Base-by-base conservation (phyloP, 345 rosid species). In the Eucalyptus tenuipes region DNA sequence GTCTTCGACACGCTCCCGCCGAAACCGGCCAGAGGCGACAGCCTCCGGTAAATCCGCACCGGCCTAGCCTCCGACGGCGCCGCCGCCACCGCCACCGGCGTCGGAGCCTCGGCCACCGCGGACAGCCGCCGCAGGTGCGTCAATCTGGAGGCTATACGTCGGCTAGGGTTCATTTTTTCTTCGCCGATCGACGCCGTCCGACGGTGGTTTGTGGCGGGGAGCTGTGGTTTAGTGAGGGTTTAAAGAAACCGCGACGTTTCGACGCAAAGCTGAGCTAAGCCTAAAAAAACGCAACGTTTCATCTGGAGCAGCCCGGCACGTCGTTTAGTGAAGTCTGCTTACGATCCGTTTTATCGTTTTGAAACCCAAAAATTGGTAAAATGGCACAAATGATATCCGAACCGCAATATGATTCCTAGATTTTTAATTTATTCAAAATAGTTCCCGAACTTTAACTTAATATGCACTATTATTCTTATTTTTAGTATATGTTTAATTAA, bases 1-100 rank as follows among this genome's bases (percentile, higher is more conserved):
- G 94, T 92, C 91, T 88, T 88, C 22, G 92, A 89, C 66, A 95
- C 96, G 84, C 90, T 93, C 16, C 93, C 96, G 49, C 94, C 95
- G 14, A 88, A 92, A 49, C 90, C 90, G 25, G 92, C 92, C 50
- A 95, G 90, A 29, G 88, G 92, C 86, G 96, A 95, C 86, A 97
- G 88, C 93, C 92, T 93, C 89, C 64, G 89, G 90, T 95, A 96
- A 7, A 89, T 22, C 45, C 49, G 45, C 86, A 64, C 75, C 79
- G 88, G 87, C 57, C 55, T 85, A 66, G 87, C 88, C 87, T 45
- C 87, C 86, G 86, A 40, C 53, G 29, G 55, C 49, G 50, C 64
- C 86, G 80, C 71, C 89, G 48, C 68, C 85, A 85, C 24, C 52
- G 66, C 20, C 42, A 47, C 61, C 86, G 85, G 87, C 84, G 90